A percentile compares a stretch with the other conserved stretches of the same genome.
phyloP scores from a whole-genome alignment of 495 filamentous ascomycete species.

The Neurospora sp. region DNA sequence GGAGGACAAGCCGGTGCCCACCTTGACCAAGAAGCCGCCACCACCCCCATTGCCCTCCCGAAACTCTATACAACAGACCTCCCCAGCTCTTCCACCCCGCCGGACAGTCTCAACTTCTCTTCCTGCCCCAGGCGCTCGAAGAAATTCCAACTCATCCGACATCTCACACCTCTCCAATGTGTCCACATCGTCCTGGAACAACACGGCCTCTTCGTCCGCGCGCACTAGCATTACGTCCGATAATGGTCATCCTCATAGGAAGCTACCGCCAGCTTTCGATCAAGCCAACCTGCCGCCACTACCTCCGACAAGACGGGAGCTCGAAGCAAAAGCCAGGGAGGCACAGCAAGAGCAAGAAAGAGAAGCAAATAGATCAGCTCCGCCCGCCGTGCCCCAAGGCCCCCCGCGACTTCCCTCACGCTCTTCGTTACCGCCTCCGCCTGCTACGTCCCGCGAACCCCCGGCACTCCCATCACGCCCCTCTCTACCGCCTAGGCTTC shows the following conservation, averaged over 20 bases:
- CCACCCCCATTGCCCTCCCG: slow-evolving; percentile 33
- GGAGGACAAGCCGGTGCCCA: slow-evolving; percentile 11
- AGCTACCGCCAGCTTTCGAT: slow-evolving; percentile 38
- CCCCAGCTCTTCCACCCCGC: slow-evolving; percentile 31
- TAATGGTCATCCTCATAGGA: slow-evolving; percentile 19
- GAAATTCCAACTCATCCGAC: slow-evolving; percentile 38
- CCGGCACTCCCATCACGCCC: slow-evolving; percentile 12
- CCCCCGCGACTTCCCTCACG: not conserved
- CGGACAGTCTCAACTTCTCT: slow-evolving; percentile 23
- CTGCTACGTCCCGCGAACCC: slow-evolving; percentile 10
- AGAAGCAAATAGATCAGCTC: slow-evolving; percentile 2
- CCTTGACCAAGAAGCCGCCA: slow-evolving; percentile 12
- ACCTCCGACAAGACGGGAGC: slow-evolving; percentile 33
- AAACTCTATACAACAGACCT: slow-evolving; percentile 20
- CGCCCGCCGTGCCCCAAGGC: not conserved
- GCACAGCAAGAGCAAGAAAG: slow-evolving; percentile 12
- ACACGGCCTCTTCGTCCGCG: slow-evolving; percentile 15
- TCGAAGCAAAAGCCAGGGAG: slow-evolving; percentile 35
- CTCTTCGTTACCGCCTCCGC: slow-evolving; percentile 7
- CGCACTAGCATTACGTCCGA: slow-evolving; percentile 20
- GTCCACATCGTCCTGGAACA: slow-evolving; percentile 31
- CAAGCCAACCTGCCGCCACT: slow-evolving; percentile 41
- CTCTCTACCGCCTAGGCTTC: slow-evolving; percentile 31
- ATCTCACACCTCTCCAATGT: slow-evolving; percentile 32
- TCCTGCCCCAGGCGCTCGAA: slow-evolving; percentile 12